These are phyloP conservation scores for Cystobasidium ongulense DNA, from an alignment of 768 basidiomycete genomes.

Conservation along the genomic window DNA sequence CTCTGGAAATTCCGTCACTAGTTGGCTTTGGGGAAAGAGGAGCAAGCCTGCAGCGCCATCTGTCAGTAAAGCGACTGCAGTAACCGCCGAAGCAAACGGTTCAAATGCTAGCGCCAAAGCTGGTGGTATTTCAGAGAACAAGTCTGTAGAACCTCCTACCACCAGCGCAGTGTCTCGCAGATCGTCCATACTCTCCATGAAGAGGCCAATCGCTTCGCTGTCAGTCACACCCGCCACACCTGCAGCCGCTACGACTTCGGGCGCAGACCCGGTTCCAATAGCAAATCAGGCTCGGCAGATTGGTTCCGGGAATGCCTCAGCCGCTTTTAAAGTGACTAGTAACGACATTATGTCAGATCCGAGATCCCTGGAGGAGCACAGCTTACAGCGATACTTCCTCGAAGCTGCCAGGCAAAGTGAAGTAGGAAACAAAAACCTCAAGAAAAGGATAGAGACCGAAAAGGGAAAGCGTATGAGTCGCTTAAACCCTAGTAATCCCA, in stretches of 20 bases:
- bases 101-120: background rate
- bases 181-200: background rate
- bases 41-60: slow-evolving; percentile 6
- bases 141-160: background rate
- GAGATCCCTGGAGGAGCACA: slow-evolving; percentile 13
- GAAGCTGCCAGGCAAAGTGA: background rate
- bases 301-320: background rate
- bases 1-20: background rate
- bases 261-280: background rate
- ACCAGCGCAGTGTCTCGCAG: background rate
- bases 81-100: background rate
- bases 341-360: slow-evolving; percentile 19
- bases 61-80: background rate
- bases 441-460: background rate
- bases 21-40: slow-evolving; percentile 20
- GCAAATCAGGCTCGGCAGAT: slow-evolving; percentile 4
- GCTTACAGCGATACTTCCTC: slow-evolving; percentile 19
- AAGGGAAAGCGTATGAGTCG: slow-evolving; percentile 11
- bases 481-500: slow-evolving; percentile 36
- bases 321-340: slow-evolving; percentile 13
- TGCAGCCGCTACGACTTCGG: background rate
- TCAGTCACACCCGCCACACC: slow-evolving; percentile 28
- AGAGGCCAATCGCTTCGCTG: background rate
- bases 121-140: background rate
- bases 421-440: background rate